phyloP scores from a whole-genome alignment of 2,329 filamentous ascomycete species.

The Colletotrichum camelliae region DNA sequence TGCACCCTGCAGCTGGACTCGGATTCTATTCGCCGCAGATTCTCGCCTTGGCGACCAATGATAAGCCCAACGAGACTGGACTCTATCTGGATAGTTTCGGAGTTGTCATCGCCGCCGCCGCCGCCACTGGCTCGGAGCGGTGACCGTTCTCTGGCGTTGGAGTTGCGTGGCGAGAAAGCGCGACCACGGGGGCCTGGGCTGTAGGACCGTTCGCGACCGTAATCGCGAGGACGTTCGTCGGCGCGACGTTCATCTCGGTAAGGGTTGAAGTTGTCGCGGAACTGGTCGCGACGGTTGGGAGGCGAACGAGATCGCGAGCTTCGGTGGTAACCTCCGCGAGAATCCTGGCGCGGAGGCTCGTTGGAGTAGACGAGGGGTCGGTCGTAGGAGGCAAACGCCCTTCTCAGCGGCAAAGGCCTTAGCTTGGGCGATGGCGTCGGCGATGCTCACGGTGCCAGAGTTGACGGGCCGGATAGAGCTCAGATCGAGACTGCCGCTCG shows the following conservation, averaged over 20 bases:
- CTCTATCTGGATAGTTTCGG: constrained; percentile 85
- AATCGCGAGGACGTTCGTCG: constrained; percentile 60
- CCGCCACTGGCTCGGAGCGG: constrained; percentile 50
- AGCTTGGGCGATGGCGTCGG: constrained; percentile 84
- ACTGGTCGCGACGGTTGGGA: constrained; percentile 68
- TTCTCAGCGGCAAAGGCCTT: constrained; percentile 83
- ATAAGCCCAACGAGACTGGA: constrained; percentile 87
- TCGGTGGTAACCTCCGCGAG: constrained; percentile 57
- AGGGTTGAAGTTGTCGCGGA: constrained; percentile 78
- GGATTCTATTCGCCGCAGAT: constrained; percentile 81
- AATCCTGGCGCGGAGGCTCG: constrained; percentile 35
- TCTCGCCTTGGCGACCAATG: constrained; percentile 90
- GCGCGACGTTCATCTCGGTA: constrained; percentile 86
- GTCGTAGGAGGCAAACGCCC: constrained; percentile 68
- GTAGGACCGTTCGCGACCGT: constrained; percentile 74
- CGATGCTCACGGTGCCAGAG: constrained; percentile 82
- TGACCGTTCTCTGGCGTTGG: constrained; percentile 62
- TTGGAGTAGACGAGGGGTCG: constrained; percentile 54
- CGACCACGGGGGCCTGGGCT: constrained; percentile 66
- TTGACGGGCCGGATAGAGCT: constrained; percentile 80
- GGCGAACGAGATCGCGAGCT: constrained; percentile 78
- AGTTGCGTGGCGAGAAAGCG: constrained; percentile 65
- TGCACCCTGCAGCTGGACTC: constrained; percentile 86
- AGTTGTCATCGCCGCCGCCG: constrained; percentile 64
- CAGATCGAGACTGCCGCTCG: constrained; percentile 79